Evolutionary conservation across 2,329 filamentous ascomycete genomes (phyloP).

Genomic region (Cytospora piceae): DNA sequence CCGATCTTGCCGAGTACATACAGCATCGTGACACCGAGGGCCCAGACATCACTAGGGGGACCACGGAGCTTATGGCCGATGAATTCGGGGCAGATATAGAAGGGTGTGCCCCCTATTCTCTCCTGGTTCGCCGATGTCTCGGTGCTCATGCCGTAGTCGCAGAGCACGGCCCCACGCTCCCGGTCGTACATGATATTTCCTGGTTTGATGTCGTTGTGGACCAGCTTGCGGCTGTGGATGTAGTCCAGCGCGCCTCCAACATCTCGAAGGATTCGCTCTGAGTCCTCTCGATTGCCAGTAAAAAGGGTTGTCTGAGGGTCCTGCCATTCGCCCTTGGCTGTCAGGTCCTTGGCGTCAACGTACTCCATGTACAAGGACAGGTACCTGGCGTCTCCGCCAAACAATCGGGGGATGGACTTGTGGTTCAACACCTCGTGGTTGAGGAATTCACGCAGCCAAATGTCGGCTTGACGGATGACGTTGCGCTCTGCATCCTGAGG

Average conservation of each 20-base stretch:
- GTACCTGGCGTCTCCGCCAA: conserved; percentile 63
- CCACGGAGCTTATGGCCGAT: conserved; percentile 59
- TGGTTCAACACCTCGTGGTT: conserved; percentile 60
- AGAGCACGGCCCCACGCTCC: conserved; percentile 62
- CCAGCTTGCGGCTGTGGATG: conserved; percentile 55
- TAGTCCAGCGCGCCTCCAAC: conserved; percentile 59
- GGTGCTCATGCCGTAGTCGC: conserved; percentile 63
- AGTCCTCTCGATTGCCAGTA: conserved; percentile 52
- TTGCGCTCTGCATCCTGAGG: conserved; percentile 56
- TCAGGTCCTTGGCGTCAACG: conserved; percentile 59
- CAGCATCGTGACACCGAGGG: conserved; percentile 63
- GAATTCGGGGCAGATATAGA: conserved; percentile 65
- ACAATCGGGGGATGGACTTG: conserved; percentile 60
- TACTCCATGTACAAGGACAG: conserved; percentile 66
- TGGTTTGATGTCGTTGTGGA: conserved; percentile 67
- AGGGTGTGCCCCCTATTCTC: conserved; percentile 59
- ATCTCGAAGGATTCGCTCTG: conserved; percentile 56
- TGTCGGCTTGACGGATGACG: conserved; percentile 62
- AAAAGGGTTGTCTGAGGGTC: conserved; percentile 50
- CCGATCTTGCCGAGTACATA: conserved; percentile 60
- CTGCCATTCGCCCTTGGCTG: conserved; percentile 51
- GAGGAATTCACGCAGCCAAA: conserved; percentile 62
- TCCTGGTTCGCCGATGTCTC: conserved; percentile 46
- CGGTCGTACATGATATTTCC: conserved; percentile 64
- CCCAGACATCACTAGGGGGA: conserved; percentile 61